Evolutionary conservation across 106 monocot species (phyloP), one percentile per base, ranked within the genome.

Genomic region (Platanthera guangdongensis): DNA sequence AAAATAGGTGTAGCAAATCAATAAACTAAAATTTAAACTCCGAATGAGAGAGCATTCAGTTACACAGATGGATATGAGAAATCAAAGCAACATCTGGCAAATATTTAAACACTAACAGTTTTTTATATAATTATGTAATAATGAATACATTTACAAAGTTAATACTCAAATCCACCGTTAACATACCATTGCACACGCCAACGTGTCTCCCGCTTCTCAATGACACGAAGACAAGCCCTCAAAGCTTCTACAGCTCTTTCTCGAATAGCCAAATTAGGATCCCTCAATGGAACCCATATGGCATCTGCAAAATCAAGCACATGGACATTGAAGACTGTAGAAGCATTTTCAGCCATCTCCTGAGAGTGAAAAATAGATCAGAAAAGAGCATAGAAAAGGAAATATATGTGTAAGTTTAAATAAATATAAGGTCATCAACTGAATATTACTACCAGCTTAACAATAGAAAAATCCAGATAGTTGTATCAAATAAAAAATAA

Each of bases 331-430:
- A 99, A 99, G 74, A 99, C 99, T n/a, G 99, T 99, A 13, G 99
- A 92, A 71, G 99, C 99, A 92, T 99, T 94, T 82, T 94, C 94
- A 57, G 99, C 99, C 99, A 99, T 99, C 85, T 99, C 99, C 99
- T 99, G 76, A 74, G 53, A 76, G 81, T 85, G 25, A 59, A 82
- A 68, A 78, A 65, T 30, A 57, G 48, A 67, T 67, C 67, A 67
- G 70, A 70, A 70, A 70, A 4, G 12, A 32, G 11, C 39, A 30
- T 65, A 3, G 12, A 65, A 65, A 30, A 30, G 65, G 32, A 32
- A 28, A 62, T 53, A 46, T 47, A 10, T 70, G 9, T 10, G 16
- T 70, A 15, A 48, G 10, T 46, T 15, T 10, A 70, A 8, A 15
- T 47, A 48, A 70, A 47, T 4, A 48, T 14, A 67, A 12, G 14